Evolutionary conservation across 2,329 filamentous ascomycete genomes (phyloP).

Genomic region (Hawksworthiomyces lignivorus): DNA sequence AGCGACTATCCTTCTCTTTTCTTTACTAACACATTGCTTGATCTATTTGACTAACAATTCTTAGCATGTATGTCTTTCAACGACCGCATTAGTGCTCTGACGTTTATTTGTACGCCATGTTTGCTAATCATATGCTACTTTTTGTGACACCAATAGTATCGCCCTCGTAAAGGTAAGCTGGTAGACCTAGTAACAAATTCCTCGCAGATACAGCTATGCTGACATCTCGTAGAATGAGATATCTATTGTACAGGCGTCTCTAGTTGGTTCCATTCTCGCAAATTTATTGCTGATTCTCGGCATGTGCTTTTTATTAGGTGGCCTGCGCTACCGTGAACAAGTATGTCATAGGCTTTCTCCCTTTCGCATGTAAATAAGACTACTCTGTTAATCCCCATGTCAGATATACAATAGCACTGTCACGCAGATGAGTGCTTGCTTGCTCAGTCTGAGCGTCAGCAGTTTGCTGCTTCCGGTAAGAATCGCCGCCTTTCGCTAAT

Average conservation of each 20-base stretch:
- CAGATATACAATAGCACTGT: slow-evolving; percentile 64
- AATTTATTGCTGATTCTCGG: slow-evolving; percentile 69
- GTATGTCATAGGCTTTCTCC: slow-evolving; percentile 8
- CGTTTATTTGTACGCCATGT: no score
- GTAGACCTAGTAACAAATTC: no score
- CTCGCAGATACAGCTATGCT: background rate
- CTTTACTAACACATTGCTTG: background rate
- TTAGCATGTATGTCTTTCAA: slow-evolving; percentile 14
- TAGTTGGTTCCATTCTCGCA: slow-evolving; percentile 70
- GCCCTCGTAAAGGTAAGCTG: slow-evolving; percentile 14
- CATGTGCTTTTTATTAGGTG: slow-evolving; percentile 65
- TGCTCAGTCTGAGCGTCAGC: slow-evolving; percentile 56
- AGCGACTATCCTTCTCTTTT: slow-evolving; percentile 29
- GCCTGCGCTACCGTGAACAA: slow-evolving; percentile 60
- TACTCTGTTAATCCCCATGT: background rate
- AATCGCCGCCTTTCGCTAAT: background rate
- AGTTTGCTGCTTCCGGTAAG: slow-evolving; percentile 22
- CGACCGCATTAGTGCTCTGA: no score
- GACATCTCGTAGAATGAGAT: slow-evolving; percentile 48
- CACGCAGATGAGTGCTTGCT: slow-evolving; percentile 64
- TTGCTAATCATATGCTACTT: no score
- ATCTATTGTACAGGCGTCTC: slow-evolving; percentile 66
- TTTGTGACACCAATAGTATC: no score
- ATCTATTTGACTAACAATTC: slow-evolving; percentile 29
- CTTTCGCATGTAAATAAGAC: slow-evolving; percentile 6